Conservation (phyloP, 768 basidiomycete species). For the Strobilomyces confusus region DNA sequence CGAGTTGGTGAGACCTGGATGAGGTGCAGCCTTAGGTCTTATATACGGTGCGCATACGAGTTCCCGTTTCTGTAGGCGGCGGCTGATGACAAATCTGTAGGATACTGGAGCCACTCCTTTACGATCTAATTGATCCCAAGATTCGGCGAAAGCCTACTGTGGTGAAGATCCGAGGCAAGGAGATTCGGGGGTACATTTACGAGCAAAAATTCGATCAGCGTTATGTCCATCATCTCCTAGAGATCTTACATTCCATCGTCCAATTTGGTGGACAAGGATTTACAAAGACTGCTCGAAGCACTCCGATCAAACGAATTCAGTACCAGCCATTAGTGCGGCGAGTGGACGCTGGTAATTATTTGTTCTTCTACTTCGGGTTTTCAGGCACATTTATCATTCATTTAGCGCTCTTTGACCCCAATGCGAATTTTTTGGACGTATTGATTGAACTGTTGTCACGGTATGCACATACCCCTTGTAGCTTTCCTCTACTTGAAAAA, state of each 20-base stretch:
- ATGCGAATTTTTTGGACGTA: slow-evolving; percentile 72
- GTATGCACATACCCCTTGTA: slow-evolving; percentile 50
- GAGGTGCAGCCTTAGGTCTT: slow-evolving; percentile 89
- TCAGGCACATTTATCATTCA: slow-evolving; percentile 5
- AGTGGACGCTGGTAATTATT: slow-evolving; percentile 51
- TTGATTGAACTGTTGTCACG: slow-evolving; percentile 69
- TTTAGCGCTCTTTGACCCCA: slow-evolving; percentile 40
- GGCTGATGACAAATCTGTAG: slow-evolving; percentile 36
- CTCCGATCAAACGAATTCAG: slow-evolving; percentile 59
- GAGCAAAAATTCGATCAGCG: slow-evolving; percentile 75
- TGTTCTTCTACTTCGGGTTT: neutral
- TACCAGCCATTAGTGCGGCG: slow-evolving; percentile 60
- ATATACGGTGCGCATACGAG: slow-evolving; percentile 58
- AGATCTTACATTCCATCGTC: slow-evolving; percentile 70
- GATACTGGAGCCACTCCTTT: slow-evolving; percentile 85
- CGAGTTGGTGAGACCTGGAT: slow-evolving; percentile 95
- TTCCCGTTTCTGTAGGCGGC: neutral
- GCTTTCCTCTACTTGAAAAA: neutral
- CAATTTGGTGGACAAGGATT: slow-evolving; percentile 91
- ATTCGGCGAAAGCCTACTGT: slow-evolving; percentile 50
- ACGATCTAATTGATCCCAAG: slow-evolving; percentile 68
- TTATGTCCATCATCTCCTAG: slow-evolving; percentile 67
- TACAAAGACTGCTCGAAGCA: slow-evolving; percentile 64
- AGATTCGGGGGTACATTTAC: slow-evolving; percentile 66
- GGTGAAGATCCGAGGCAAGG: slow-evolving; percentile 56